These are phyloP conservation scores for Danielia reshetovae DNA, from an alignment of 805 yeast genomes.

Conservation along the genomic window DNA sequence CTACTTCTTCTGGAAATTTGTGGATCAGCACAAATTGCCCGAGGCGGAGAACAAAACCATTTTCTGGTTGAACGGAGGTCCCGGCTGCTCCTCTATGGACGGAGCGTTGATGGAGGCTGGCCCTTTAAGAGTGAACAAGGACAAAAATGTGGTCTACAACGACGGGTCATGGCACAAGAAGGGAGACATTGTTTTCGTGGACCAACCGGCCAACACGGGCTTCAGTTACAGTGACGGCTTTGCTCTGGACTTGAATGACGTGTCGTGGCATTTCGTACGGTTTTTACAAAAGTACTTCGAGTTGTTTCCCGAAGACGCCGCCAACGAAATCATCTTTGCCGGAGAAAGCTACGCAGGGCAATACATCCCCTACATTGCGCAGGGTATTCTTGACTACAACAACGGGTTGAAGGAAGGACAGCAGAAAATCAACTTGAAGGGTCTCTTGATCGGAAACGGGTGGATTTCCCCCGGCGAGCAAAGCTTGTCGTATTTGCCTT, in stretches of 20 bases:
- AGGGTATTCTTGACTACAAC: constrained; percentile 51
- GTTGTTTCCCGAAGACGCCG: constrained; percentile 67
- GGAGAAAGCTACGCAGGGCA: constrained; percentile 99
- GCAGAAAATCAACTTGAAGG: constrained; percentile 46
- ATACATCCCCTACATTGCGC: constrained; percentile 85
- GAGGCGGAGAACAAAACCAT: constrained; percentile 45
- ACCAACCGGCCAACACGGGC: constrained; percentile 95
- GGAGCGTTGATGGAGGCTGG: constrained; percentile 94
- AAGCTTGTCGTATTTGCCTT: constrained; percentile 76
- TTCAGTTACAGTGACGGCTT: constrained; percentile 62
- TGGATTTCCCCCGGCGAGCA: constrained; percentile 91
- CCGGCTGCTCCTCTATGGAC: constrained; percentile 98
- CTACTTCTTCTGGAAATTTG: constrained; percentile 77
- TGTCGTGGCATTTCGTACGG: constrained; percentile 56
- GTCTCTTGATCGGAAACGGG: constrained; percentile 84
- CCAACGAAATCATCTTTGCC: constrained; percentile 68
- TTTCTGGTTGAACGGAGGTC: constrained; percentile 97
- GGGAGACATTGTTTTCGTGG: constrained; percentile 80
- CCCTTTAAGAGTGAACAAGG: constrained; percentile 62
- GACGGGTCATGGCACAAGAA: constrained; percentile 80
- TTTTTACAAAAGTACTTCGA: constrained; percentile 66
- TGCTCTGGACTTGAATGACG: constrained; percentile 51
- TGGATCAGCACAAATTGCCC: constrained; percentile 25
- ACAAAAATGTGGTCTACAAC: constrained; percentile 47
- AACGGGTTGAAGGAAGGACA: constrained; percentile 12